Conservation (phyloP, 495 filamentous ascomycete species). For the Cladorrhinum samala region DNA sequence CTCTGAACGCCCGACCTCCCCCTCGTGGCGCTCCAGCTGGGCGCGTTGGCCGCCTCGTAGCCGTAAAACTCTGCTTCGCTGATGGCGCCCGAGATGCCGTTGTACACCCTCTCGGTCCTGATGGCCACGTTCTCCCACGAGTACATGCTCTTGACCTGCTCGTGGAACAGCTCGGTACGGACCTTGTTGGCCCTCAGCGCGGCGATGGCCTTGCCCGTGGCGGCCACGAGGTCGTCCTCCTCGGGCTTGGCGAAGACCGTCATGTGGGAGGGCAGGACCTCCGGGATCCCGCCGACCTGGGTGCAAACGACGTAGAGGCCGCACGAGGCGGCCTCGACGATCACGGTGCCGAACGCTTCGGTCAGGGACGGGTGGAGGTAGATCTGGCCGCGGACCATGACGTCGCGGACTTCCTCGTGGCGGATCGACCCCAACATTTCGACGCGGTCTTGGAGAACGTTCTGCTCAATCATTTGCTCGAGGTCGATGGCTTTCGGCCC, state of each 20-base stretch:
- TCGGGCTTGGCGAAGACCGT: slow-evolving; percentile 89
- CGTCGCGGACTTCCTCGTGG: slow-evolving; percentile 93
- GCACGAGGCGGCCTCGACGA: slow-evolving; percentile 93
- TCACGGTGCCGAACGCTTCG: slow-evolving; percentile 94
- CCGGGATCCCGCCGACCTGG: slow-evolving; percentile 91
- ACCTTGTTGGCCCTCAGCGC: slow-evolving; percentile 75
- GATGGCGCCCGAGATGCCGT: slow-evolving; percentile 79
- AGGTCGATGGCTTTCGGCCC: slow-evolving; percentile 96
- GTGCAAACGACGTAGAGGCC: slow-evolving; percentile 96
- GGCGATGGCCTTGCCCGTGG: slow-evolving; percentile 75
- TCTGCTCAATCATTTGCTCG: slow-evolving; percentile 94
- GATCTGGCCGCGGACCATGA: slow-evolving; percentile 97
- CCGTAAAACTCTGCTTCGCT: slow-evolving; percentile 84
- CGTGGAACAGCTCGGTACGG: slow-evolving; percentile 88
- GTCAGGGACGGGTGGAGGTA: slow-evolving; percentile 93
- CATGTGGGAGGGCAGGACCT: slow-evolving; percentile 91
- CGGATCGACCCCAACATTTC: slow-evolving; percentile 86
- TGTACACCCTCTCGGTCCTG: slow-evolving; percentile 90
- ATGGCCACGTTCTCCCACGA: slow-evolving; percentile 92
- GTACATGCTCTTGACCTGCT: slow-evolving; percentile 96
- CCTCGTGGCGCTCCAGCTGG: slow-evolving; percentile 64
- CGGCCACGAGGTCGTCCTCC: slow-evolving; percentile 80
- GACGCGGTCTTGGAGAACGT: slow-evolving; percentile 90
- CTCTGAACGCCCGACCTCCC: slow-evolving; percentile 70
- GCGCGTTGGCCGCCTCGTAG: slow-evolving; percentile 50